Conservation (phyloP, 2,329 filamentous ascomycete species). For the Aureobasidium subglaciale region DNA sequence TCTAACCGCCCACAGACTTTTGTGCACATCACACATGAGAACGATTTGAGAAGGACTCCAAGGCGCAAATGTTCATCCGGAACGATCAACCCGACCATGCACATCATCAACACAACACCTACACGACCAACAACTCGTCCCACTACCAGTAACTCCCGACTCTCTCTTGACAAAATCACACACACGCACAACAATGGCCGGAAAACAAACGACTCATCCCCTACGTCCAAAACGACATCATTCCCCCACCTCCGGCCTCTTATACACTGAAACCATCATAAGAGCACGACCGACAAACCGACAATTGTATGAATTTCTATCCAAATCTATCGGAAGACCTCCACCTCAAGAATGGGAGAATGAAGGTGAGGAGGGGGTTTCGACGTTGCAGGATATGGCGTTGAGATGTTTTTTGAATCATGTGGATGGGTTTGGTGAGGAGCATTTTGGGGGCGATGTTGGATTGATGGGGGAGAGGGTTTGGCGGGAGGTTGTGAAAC, state of each 20-base stretch:
- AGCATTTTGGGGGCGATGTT: slow-evolving; percentile 18
- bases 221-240: background rate
- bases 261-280: background rate
- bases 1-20: too few relatives aligned
- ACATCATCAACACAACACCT: too few relatives aligned
- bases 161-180: background rate
- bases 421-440: slow-evolving; percentile 15
- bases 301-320: background rate
- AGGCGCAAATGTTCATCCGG: too few relatives aligned
- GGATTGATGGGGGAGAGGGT: slow-evolving; percentile 13
- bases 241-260: background rate
- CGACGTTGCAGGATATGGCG: slow-evolving; percentile 21
- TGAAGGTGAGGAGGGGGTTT: slow-evolving; percentile 8
- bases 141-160: too few relatives aligned
- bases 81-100: too few relatives aligned
- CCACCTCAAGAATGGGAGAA: background rate
- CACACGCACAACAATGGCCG: background rate
- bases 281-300: background rate
- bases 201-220: background rate
- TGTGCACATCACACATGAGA: too few relatives aligned
- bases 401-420: slow-evolving; percentile 17
- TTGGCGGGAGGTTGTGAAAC: slow-evolving; percentile 16
- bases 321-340: background rate
- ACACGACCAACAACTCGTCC: too few relatives aligned
- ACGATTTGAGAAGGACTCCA: too few relatives aligned